These are phyloP conservation scores for Pugionium cornutum DNA, from an alignment of 345 rosid species.

Conservation along the genomic window DNA sequence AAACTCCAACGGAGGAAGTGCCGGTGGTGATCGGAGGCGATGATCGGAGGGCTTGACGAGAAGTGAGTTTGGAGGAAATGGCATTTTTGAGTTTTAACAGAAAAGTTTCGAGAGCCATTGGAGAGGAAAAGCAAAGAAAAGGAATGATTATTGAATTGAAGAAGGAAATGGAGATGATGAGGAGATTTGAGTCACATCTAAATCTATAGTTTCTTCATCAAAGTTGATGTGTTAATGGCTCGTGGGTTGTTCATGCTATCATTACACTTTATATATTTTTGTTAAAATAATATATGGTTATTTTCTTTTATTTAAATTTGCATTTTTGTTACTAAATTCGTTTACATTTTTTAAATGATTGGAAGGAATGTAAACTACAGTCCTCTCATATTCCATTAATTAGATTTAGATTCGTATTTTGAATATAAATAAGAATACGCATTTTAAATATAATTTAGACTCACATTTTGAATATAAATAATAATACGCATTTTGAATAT, in stretches of 20 bases:
- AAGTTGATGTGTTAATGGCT: slow-evolving; percentile 45
- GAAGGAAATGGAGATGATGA: slow-evolving; percentile 14
- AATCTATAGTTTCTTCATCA: slow-evolving; percentile 25
- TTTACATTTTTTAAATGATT: slow-evolving; percentile 37
- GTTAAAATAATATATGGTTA: neutral
- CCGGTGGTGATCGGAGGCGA: slow-evolving; percentile 30
- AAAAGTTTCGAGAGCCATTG: slow-evolving; percentile 92
- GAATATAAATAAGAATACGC: no score
- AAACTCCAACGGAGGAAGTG: slow-evolving; percentile 51
- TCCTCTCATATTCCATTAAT: slow-evolving; percentile 19
- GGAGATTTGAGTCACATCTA: slow-evolving; percentile 20
- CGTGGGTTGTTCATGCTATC: slow-evolving; percentile 57
- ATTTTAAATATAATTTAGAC: neutral
- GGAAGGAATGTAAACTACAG: slow-evolving; percentile 33
- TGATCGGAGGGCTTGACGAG: slow-evolving; percentile 37
- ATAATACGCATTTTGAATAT: neutral
- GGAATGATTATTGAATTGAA: slow-evolving; percentile 25
- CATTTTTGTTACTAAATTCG: slow-evolving; percentile 13
- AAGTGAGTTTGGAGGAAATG: slow-evolving; percentile 53
- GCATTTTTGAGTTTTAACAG: slow-evolving; percentile 67
- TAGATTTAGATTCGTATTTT: no score
- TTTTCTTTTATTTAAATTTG: neutral
- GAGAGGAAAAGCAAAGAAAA: slow-evolving; percentile 16
- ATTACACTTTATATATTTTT: slow-evolving; percentile 31
- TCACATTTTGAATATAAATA: neutral